phyloP scores from a whole-genome alignment of 192 early-diverging fungal species.

The Coemansia sp. region DNA sequence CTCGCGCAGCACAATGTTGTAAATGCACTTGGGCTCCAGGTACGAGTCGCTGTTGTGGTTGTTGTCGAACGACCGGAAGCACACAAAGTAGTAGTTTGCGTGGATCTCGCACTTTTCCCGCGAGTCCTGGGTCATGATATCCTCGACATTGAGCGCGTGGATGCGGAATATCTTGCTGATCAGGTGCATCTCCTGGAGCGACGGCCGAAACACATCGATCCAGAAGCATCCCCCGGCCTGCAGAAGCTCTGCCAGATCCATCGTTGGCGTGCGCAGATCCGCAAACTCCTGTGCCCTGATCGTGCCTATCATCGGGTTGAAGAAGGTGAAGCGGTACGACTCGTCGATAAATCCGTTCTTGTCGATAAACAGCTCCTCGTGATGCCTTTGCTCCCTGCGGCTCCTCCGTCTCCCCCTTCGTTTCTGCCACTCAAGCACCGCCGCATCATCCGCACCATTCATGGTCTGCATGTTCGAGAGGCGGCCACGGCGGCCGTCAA shows the following conservation, averaged over 20 bases:
- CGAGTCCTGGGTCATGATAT: slow-evolving; percentile 87
- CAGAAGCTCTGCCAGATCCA: slow-evolving; percentile 39
- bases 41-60: slow-evolving; percentile 64
- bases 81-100: slow-evolving; percentile 85
- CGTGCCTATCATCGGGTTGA: slow-evolving; percentile 64
- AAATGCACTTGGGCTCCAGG: slow-evolving; percentile 66
- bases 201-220: slow-evolving; percentile 72
- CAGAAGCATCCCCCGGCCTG: slow-evolving; percentile 66
- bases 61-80: slow-evolving; percentile 75
- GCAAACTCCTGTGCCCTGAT: slow-evolving; percentile 62
- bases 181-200: slow-evolving; percentile 63
- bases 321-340: slow-evolving; percentile 68
- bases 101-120: slow-evolving; percentile 87
- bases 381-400: slow-evolving; percentile 25
- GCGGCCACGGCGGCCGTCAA: neutral
- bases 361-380: slow-evolving; percentile 56
- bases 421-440: neutral
- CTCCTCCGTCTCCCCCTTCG: neutral
- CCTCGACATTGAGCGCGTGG: slow-evolving; percentile 85
- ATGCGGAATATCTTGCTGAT: slow-evolving; percentile 70
- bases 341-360: slow-evolving; percentile 56
- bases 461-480: neutral
- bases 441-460: neutral
- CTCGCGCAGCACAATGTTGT: slow-evolving; percentile 66
- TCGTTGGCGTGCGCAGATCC: slow-evolving; percentile 49